These are phyloP conservation scores for Coffea eugenioides DNA, from an alignment of 257 asterid species.

Conservation along the genomic window DNA sequence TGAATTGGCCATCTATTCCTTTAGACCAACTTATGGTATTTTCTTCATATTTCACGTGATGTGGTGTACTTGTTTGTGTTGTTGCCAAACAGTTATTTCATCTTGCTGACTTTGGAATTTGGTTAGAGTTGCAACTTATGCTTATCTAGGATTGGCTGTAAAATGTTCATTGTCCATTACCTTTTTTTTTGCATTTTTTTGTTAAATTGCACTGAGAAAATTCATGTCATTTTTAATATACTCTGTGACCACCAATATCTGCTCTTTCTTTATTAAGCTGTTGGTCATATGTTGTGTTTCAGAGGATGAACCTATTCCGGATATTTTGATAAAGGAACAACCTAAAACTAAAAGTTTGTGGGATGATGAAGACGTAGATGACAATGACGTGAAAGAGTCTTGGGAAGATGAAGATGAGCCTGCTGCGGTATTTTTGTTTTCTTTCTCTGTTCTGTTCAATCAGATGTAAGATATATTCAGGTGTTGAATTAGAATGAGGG, in stretches of 20 bases:
- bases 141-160: background rate
- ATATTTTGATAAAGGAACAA: constrained; percentile 53
- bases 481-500: background rate
- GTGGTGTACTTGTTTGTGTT: background rate
- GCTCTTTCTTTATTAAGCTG: constrained; percentile 2
- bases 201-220: background rate
- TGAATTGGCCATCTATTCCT: background rate
- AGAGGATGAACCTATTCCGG: constrained; percentile 73
- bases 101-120: background rate
- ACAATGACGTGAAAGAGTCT: constrained; percentile 71
- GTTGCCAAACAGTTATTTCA: background rate
- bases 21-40: background rate
- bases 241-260: background rate
- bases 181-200: background rate
- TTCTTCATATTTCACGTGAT: background rate
- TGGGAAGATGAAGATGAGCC: constrained; percentile 98
- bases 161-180: background rate
- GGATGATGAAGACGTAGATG: constrained; percentile 91
- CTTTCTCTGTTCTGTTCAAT: background rate
- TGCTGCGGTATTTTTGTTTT: constrained; percentile 38
- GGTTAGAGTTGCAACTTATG: background rate
- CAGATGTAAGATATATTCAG: background rate
- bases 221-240: background rate
- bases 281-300: constrained; percentile 22
- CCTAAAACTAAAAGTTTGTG: constrained; percentile 49